These are phyloP conservation scores for Ilyonectria robusta DNA, from an alignment of 2,329 filamentous ascomycete species.

Conservation along the genomic window DNA sequence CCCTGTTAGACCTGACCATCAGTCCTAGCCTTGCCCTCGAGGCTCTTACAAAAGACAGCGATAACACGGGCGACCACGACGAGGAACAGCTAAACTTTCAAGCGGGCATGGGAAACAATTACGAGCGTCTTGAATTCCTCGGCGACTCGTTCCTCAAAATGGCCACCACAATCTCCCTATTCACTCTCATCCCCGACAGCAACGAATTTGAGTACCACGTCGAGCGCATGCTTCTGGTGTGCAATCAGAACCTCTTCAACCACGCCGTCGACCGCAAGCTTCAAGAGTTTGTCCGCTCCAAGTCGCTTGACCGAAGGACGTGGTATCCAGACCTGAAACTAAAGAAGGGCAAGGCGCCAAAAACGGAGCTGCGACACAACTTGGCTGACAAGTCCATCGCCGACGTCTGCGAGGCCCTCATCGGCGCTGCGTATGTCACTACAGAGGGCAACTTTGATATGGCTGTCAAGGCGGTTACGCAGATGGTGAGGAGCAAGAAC, in stretches of 20 bases:
- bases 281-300: constrained; percentile 85
- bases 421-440: constrained; percentile 83
- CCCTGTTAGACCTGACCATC: constrained; percentile 74
- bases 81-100: constrained; percentile 80
- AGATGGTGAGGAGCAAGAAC: constrained; percentile 77
- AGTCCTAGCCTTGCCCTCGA: constrained; percentile 82
- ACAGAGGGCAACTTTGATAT: constrained; percentile 65
- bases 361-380: constrained; percentile 66
- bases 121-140: constrained; percentile 93
- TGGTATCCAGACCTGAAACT: constrained; percentile 92
- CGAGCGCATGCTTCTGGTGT: constrained; percentile 89
- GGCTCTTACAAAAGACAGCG: constrained; percentile 92
- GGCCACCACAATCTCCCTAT: constrained; percentile 91
- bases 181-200: constrained; percentile 80
- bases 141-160: constrained; percentile 97
- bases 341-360: constrained; percentile 77
- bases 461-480: constrained; percentile 75
- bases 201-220: constrained; percentile 92
- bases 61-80: constrained; percentile 82
- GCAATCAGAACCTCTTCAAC: constrained; percentile 91
- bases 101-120: constrained; percentile 91
- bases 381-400: constrained; percentile 92
- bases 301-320: constrained; percentile 82
- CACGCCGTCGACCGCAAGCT: constrained; percentile 77
- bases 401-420: constrained; percentile 94